Base-by-base conservation (phyloP, 345 rosid species). In the Populus euphratica region DNA sequence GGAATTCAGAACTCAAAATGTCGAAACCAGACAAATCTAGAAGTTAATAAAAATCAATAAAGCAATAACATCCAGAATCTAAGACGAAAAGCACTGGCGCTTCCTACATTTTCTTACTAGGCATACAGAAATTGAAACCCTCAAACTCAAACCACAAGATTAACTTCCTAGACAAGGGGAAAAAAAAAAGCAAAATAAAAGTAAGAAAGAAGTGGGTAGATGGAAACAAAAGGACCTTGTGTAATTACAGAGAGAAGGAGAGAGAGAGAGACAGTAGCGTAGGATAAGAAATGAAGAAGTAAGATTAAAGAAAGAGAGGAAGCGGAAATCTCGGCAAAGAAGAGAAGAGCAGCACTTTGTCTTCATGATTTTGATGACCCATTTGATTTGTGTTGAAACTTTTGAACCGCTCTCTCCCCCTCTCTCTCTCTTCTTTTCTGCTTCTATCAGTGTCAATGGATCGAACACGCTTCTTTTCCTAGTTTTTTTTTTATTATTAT, bases 321-420 rank as follows among this genome's bases (percentile, higher is more conserved):
- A 80, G 73, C 85, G 79, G 68, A 74, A 68, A 75, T 61, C 68
- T 72, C 76, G 83, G 33, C 13, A 81, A 5, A 67, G 69, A 50
- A 72, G 59, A 77, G 73, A 49, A 72, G 76, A 72, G 62, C 29
- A 18, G 54, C 76, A 61, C 47, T 70, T 72, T 70, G 66, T 35
- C 23, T 70, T 70, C 75, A 25, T 50, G 70, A 65, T 36, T 68
- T 56, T 72, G 63, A 52, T 41, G 64, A 23, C 4, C 41, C 76
- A 38, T 59, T 59, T 29, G 27, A 47, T 56, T 76, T 36, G 70
- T 38, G 81, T 76, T 43, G 75, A 82, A 84, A 77, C 69, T 61
- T 59, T 25, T 56, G 67, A 49, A 17, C 35, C 69, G 49, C 63
- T 38, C 74, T 69, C 62, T 75, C 64, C 41, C 29, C 23, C 52